Base-by-base conservation (phyloP, 2,329 filamentous ascomycete species). In the Aspergillus unguis region DNA sequence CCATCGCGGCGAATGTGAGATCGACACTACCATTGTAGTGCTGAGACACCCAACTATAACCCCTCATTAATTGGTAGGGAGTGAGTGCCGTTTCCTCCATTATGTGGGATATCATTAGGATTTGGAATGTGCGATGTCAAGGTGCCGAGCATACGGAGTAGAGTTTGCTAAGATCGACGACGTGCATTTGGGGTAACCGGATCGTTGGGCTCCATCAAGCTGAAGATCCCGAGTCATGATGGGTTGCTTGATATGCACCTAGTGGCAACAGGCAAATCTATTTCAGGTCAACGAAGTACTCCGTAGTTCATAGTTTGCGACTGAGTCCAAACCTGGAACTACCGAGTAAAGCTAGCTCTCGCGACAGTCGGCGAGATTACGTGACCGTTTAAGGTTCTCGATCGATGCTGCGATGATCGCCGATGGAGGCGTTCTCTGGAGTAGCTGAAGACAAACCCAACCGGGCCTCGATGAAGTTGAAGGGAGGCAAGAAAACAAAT, bases 181-280 rank as follows among this genome's bases (percentile, higher is more conserved):
- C 53, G 35, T 60, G 58, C 56, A 38, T 59, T 51, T 43, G 40
- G 33, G 47, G 23, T 37, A 56, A 59, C 59, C 59, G 36, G 59
- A 52, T 58, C 45, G 52, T 48, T 58, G 58, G 59, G 55, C 56
- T 54, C 46, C 17, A 25, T 17, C 8, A 36, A 31, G 29, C 45
- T 17, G 50, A 52, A 36, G 49, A 50, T 38, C 27, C 44, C 35
- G 29, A 40, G 29, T 46, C 10, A n/a, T 31, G 38, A 49, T 38
- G 25, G 36, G 40, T 41, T 48, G 44, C 40, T 38, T n/a, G 6
- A 51, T 28, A 44, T 41, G 48, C 33, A 40, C n/a, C 41, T 38
- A 44, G 37, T 43, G 26, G n/a, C 33, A 47, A 6, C 35, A 38
- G 44, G 36, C 28, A 32, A 4, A 25, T 42, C 29, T 50, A 36